A percentile compares a stretch with the other conserved stretches of the same genome.
Evolutionary conservation across 345 rosid genomes (phyloP).

Genomic region (Anacardium occidentale): DNA sequence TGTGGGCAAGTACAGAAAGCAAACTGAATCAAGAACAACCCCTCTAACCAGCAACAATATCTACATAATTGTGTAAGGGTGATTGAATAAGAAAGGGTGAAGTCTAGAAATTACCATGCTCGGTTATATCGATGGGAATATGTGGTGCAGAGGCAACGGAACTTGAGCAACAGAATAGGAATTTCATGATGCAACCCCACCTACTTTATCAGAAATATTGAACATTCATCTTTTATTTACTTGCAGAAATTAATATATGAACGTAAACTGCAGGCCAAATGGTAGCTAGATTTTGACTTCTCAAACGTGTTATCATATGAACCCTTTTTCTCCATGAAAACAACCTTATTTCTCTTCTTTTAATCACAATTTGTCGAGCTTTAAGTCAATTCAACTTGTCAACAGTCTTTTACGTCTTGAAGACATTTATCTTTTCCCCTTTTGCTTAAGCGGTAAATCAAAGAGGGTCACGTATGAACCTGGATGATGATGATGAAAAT

Average conservation of each 20-base stretch:
- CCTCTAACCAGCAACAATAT: too few relatives aligned
- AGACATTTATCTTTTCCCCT: too few relatives aligned
- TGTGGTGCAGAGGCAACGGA: conserved; percentile 25
- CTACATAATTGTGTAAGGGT: not conserved
- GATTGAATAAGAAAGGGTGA: not conserved
- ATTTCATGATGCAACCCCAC: conserved; percentile 27
- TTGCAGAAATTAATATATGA: too few relatives aligned
- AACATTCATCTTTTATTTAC: too few relatives aligned
- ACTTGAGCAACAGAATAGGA: conserved; percentile 18
- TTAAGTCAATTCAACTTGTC: not conserved
- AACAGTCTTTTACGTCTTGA: not conserved
- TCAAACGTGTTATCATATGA: not conserved
- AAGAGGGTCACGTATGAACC: not conserved
- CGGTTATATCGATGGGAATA: not conserved
- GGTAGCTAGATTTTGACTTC: not conserved
- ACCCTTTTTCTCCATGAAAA: not conserved
- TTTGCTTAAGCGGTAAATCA: not conserved
- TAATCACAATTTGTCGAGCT: not conserved
- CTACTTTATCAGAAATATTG: not conserved
- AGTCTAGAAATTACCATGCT: conserved; percentile 9
- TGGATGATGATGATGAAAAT: not conserved
- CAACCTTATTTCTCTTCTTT: too few relatives aligned
- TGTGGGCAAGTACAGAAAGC: not conserved
- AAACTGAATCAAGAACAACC: too few relatives aligned
- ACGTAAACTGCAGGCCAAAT: not conserved